A percentile compares a stretch with the other conserved stretches of the same genome.
These are phyloP conservation scores for Cephalotrichum gorgonifer DNA, from an alignment of 2,329 filamentous ascomycete species.

Conservation along the genomic window DNA sequence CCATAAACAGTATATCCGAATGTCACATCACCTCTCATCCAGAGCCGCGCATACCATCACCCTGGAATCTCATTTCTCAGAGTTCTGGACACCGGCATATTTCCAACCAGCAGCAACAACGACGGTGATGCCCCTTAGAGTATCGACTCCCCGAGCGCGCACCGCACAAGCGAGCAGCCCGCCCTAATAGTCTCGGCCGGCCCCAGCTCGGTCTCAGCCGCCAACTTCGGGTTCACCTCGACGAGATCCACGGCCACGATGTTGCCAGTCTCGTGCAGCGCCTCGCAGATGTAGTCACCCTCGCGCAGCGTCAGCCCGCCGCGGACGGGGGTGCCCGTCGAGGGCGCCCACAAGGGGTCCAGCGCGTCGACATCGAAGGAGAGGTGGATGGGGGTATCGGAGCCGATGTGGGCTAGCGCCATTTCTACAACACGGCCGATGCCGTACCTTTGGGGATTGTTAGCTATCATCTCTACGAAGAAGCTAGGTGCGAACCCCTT, in stretches of 20 bases:
- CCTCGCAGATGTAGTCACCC: slow-evolving; percentile 93
- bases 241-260: slow-evolving; percentile 73
- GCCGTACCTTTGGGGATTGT: slow-evolving; percentile 56
- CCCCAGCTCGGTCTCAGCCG: slow-evolving; percentile 47
- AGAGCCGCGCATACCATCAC: background rate
- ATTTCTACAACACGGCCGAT: slow-evolving; percentile 96
- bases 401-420: slow-evolving; percentile 92
- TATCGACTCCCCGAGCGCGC: slow-evolving; percentile 83
- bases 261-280: slow-evolving; percentile 69
- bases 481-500: no score
- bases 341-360: slow-evolving; percentile 92
- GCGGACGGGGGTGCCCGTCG: slow-evolving; percentile 88
- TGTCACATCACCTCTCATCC: no score
- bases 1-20: no score
- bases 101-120: no score
- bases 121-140: slow-evolving; percentile 49
- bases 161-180: slow-evolving; percentile 83
- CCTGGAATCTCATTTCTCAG: background rate
- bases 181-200: slow-evolving; percentile 81
- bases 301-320: slow-evolving; percentile 89
- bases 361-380: slow-evolving; percentile 96
- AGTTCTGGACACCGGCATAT: no score
- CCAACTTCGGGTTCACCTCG: slow-evolving; percentile 68
- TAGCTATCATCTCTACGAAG: slow-evolving; percentile 2
- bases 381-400: slow-evolving; percentile 90